Percentiles rank a stretch among this genome's conserved stretches.
Evolutionary conservation across 2,329 filamentous ascomycete species (phyloP).

Genomic region (Aspergillus tubingensis): DNA sequence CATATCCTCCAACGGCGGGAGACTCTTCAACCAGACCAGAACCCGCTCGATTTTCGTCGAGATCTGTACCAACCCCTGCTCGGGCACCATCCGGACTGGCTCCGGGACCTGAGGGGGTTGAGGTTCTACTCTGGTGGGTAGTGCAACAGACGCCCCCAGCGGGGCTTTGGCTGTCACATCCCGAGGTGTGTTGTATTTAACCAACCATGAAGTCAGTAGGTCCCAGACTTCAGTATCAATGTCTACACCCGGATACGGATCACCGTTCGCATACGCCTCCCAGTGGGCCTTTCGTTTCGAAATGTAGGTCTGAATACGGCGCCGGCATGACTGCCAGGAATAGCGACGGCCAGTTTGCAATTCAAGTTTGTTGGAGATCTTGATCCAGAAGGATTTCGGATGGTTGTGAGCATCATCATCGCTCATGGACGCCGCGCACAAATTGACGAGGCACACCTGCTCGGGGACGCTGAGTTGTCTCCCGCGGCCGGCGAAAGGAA

Average conservation of each 20-base stretch:
- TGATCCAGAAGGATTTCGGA: conserved; percentile 27
- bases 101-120: neutral
- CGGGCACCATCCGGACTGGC: neutral
- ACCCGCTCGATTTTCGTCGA: conserved; percentile 13
- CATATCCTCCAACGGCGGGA: conserved; percentile 16
- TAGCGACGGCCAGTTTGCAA: conserved; percentile 25
- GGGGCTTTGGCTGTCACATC: neutral
- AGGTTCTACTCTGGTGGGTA: neutral
- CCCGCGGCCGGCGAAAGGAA: conserved; percentile 12
- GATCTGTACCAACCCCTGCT: conserved; percentile 7
- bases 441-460: conserved; percentile 20
- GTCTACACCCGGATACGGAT: conserved; percentile 2
- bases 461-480: conserved; percentile 16
- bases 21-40: conserved; percentile 13
- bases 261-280: conserved; percentile 9
- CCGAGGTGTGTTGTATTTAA: neutral
- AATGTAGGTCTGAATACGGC: conserved; percentile 24
- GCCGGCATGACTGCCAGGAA: conserved; percentile 33
- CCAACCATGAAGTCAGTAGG: conserved; percentile 20
- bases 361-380: conserved; percentile 19
- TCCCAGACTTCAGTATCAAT: conserved; percentile 9
- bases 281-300: conserved; percentile 16
- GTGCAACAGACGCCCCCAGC: neutral
- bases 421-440: conserved; percentile 21
- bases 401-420: conserved; percentile 17